Percentiles rank a stretch among this genome's conserved stretches.
phyloP scores from a whole-genome alignment of 352 stramenopile genomes.

The Globisporangium carolinianum region DNA sequence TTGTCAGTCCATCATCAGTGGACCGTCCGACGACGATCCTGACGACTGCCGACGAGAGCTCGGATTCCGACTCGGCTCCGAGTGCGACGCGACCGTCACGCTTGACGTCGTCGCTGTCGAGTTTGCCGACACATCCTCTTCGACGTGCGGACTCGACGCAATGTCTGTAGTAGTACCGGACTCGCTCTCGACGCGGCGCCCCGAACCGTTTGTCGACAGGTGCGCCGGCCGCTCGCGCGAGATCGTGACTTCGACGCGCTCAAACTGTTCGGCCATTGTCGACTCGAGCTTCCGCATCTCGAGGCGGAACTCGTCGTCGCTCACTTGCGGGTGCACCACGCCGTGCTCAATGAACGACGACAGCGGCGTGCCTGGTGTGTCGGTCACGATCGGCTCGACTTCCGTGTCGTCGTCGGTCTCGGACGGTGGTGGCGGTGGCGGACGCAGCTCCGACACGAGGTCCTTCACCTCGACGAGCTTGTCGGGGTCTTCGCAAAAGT shows the following conservation, averaged over 20 bases:
- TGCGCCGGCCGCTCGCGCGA: constrained; percentile 50
- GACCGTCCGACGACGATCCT: constrained; percentile 20
- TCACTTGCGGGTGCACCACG: constrained; percentile 32
- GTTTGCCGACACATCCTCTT: constrained; percentile 1
- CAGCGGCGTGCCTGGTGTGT: constrained; percentile 59
- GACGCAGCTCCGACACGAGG: constrained; percentile 73
- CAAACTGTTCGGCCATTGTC: constrained; percentile 60
- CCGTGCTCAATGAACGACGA: constrained; percentile 82
- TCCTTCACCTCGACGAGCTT: constrained; percentile 77
- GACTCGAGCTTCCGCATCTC: constrained; percentile 63
- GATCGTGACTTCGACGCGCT: constrained; percentile 77
- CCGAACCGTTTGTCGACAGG: constrained; percentile 26
- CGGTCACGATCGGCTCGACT: constrained; percentile 12
- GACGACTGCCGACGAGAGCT: constrained; percentile 25
- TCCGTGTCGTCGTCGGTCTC: constrained; percentile 22
- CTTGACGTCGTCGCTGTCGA: constrained; percentile 12
- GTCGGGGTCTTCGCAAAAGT: constrained; percentile 85
- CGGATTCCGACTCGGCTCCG: constrained; percentile 14
- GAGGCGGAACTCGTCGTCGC: constrained; percentile 47
- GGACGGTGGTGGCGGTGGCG: constrained; percentile 31
- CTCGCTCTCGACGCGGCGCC: constrained; percentile 18
- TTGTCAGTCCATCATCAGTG: constrained; percentile 25
- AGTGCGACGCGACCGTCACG: constrained; percentile 11
- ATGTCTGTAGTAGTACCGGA: not conserved
- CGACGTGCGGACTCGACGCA: not conserved